Evolutionary conservation across 2,329 filamentous ascomycete genomes (phyloP).

Genomic region (Macrophomina tecta): DNA sequence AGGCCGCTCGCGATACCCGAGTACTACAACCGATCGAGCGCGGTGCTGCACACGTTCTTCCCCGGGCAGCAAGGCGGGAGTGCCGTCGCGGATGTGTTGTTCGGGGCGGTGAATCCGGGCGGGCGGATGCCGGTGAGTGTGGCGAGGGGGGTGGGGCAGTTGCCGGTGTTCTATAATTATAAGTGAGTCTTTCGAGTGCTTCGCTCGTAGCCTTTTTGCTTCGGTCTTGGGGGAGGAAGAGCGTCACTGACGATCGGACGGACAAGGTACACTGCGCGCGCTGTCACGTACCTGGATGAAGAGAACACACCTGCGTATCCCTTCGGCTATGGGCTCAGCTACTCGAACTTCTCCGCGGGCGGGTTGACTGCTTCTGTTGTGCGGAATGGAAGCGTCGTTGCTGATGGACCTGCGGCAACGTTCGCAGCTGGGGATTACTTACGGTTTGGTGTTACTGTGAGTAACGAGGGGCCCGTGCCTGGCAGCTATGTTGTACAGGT

Average conservation of each 20-base stretch:
- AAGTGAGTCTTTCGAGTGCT: conserved; percentile 47
- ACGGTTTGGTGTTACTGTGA: conserved; percentile 43
- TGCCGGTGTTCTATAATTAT: conserved; percentile 86
- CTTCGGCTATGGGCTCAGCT: conserved; percentile 86
- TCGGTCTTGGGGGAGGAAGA: too few relatives aligned
- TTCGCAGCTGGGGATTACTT: conserved; percentile 41
- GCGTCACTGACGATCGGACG: not conserved
- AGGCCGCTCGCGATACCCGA: conserved; percentile 50
- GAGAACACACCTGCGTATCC: conserved; percentile 71
- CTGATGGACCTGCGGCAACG: not conserved
- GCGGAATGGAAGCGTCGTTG: not conserved
- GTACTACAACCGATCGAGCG: conserved; percentile 47
- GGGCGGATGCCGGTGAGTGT: conserved; percentile 89
- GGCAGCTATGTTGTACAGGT: conserved; percentile 52
- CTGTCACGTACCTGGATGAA: conserved; percentile 51
- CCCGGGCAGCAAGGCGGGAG: conserved; percentile 71
- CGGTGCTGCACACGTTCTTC: conserved; percentile 50
- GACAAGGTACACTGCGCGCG: conserved; percentile 68
- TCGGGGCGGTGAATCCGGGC: conserved; percentile 76
- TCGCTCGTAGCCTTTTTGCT: too few relatives aligned
- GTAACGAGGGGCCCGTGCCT: conserved; percentile 41
- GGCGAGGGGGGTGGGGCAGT: conserved; percentile 72
- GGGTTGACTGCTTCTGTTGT: conserved; percentile 30
- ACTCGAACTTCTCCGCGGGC: conserved; percentile 72
- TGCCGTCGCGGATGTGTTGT: conserved; percentile 78